Evolutionary conservation across 805 yeast species (phyloP).

Genomic region (Candida argentea): DNA sequence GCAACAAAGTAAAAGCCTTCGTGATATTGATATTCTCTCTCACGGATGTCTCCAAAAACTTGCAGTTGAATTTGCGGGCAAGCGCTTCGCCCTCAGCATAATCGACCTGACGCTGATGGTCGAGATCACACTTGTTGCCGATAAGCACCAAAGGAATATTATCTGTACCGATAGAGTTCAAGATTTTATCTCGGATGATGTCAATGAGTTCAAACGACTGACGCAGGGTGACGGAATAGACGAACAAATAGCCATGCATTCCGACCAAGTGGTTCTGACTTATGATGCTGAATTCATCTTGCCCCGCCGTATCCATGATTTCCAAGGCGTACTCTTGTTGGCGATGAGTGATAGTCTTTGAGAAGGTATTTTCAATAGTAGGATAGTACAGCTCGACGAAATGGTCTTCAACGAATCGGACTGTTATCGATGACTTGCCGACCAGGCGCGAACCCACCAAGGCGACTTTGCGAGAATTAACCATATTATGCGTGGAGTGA

Average conservation of each 20-base stretch:
- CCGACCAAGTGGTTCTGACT: slow-evolving; percentile 73
- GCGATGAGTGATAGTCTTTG: slow-evolving; percentile 56
- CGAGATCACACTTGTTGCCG: slow-evolving; percentile 68
- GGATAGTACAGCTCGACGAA: slow-evolving; percentile 87
- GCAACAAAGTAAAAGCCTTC: slow-evolving; percentile 51
- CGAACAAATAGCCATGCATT: slow-evolving; percentile 73
- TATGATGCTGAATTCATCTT: slow-evolving; percentile 77
- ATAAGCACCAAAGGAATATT: slow-evolving; percentile 36
- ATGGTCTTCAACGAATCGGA: slow-evolving; percentile 78
- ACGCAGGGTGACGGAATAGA: slow-evolving; percentile 72
- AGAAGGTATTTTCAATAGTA: slow-evolving; percentile 79
- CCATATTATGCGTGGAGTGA: slow-evolving; percentile 13
- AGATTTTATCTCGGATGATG: slow-evolving; percentile 72
- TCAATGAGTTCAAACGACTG: slow-evolving; percentile 69
- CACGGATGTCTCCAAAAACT: slow-evolving; percentile 40
- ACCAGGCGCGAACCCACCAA: slow-evolving; percentile 84
- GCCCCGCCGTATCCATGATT: slow-evolving; percentile 88
- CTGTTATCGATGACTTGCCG: slow-evolving; percentile 79
- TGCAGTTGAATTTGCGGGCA: slow-evolving; percentile 34
- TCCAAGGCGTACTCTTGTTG: slow-evolving; percentile 74
- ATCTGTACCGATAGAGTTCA: slow-evolving; percentile 51
- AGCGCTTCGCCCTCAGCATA: slow-evolving; percentile 26
- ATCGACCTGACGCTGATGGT: slow-evolving; percentile 50
- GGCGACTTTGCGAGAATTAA: slow-evolving; percentile 64
- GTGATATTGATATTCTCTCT: slow-evolving; percentile 43